A percentile compares a stretch with the other conserved stretches of the same genome.
phyloP scores from a whole-genome alignment of 2,329 filamentous ascomycete species.

The Aspergillus pseudonomiae region DNA sequence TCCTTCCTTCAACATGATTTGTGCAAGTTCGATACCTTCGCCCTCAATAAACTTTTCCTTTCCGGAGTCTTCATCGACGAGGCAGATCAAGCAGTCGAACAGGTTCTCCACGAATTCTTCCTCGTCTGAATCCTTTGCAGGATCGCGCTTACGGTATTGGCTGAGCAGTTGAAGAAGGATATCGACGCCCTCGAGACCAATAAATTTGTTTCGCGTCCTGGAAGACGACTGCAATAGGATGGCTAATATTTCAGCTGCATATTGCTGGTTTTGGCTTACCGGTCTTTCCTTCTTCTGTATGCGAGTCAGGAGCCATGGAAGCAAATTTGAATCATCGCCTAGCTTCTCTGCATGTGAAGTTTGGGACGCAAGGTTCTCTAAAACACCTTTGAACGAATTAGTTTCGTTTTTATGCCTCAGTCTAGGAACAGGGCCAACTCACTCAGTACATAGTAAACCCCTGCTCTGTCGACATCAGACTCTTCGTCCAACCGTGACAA shows the following conservation, averaged over 20 bases:
- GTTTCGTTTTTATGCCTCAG: neutral
- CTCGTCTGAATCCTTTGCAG: slow-evolving; percentile 81
- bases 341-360: slow-evolving; percentile 70
- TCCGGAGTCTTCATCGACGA: slow-evolving; percentile 73
- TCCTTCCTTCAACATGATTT: slow-evolving; percentile 89
- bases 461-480: slow-evolving; percentile 72
- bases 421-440: slow-evolving; percentile 16
- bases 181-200: slow-evolving; percentile 73
- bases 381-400: slow-evolving; percentile 53
- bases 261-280: slow-evolving; percentile 90
- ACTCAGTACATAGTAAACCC: slow-evolving; percentile 81
- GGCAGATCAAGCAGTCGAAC: slow-evolving; percentile 81
- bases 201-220: slow-evolving; percentile 66
- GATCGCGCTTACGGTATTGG: slow-evolving; percentile 82
- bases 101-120: slow-evolving; percentile 95
- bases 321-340: slow-evolving; percentile 66
- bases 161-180: slow-evolving; percentile 79
- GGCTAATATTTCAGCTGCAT: slow-evolving; percentile 86
- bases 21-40: slow-evolving; percentile 86
- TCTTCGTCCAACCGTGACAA: slow-evolving; percentile 77
- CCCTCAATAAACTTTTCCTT: slow-evolving; percentile 84
- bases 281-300: slow-evolving; percentile 69
- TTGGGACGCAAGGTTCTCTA: slow-evolving; percentile 84
- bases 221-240: slow-evolving; percentile 80
- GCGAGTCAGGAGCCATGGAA: slow-evolving; percentile 77